Percentiles rank a stretch among this genome's conserved stretches.
Conservation (phyloP, 2,329 filamentous ascomycete species). For the Westerdykella aurantiaca region DNA sequence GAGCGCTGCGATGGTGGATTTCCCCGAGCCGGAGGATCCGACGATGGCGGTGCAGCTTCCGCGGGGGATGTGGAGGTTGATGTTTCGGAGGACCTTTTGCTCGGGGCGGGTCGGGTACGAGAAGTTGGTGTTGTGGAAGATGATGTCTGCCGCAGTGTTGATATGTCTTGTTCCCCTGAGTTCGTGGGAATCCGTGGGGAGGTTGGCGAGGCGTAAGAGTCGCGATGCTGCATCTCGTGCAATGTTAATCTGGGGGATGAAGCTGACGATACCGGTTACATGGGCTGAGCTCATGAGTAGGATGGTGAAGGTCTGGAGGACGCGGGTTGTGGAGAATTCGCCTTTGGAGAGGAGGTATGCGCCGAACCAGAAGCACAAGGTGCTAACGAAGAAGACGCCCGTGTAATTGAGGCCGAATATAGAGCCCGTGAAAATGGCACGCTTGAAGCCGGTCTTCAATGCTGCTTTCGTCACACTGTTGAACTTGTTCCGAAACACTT, state of each 20-base stretch:
- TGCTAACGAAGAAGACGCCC: slow-evolving; percentile 64
- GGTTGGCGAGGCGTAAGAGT: slow-evolving; percentile 62
- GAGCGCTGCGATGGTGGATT: slow-evolving; percentile 74
- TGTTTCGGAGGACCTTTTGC: slow-evolving; percentile 52
- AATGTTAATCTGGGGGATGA: slow-evolving; percentile 74
- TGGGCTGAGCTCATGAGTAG: slow-evolving; percentile 78
- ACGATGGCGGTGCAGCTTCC: slow-evolving; percentile 72
- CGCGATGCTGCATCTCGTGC: slow-evolving; percentile 66
- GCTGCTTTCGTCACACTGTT: slow-evolving; percentile 46
- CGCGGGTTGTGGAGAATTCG: slow-evolving; percentile 49
- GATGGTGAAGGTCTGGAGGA: slow-evolving; percentile 73
- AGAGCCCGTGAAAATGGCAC: slow-evolving; percentile 61
- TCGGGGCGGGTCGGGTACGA: slow-evolving; percentile 59
- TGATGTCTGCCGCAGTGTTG: slow-evolving; percentile 47
- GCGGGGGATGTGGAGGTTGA: slow-evolving; percentile 60
- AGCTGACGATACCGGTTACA: slow-evolving; percentile 61
- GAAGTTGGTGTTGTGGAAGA: slow-evolving; percentile 62
- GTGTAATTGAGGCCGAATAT: slow-evolving; percentile 76
- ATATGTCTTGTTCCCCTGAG: slow-evolving; percentile 45
- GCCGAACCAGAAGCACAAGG: slow-evolving; percentile 80
- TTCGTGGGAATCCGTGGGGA: slow-evolving; percentile 57
- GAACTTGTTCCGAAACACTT: slow-evolving; percentile 63
- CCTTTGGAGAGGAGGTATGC: slow-evolving; percentile 54
- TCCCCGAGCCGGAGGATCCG: slow-evolving; percentile 81
- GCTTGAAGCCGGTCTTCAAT: slow-evolving; percentile 57